A percentile compares a stretch with the other conserved stretches of the same genome.
Evolutionary conservation across 1,139 yeast species (phyloP).

Genomic region (Candida albicans): DNA sequence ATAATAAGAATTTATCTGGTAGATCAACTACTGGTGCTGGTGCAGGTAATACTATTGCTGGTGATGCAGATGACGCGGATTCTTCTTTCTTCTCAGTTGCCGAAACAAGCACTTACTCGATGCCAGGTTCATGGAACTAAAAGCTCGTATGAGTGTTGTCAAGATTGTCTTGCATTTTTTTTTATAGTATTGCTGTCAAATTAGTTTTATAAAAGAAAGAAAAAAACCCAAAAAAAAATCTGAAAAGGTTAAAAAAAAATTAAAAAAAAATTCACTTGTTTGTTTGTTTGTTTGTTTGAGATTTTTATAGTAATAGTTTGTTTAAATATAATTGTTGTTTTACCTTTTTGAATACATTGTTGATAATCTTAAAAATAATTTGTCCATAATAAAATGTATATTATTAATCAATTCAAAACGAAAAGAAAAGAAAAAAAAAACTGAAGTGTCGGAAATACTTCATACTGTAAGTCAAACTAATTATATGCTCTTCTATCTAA

Average conservation of each 20-base stretch:
- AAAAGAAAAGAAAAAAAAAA: neutral
- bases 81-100: constrained; percentile 6
- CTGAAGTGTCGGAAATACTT: too few relatives aligned
- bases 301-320: too few relatives aligned
- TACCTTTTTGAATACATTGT: too few relatives aligned
- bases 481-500: constrained; percentile 68
- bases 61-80: constrained; percentile 8
- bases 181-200: neutral
- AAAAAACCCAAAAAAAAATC: too few relatives aligned
- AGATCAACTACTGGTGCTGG: neutral
- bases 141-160: neutral
- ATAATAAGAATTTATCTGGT: neutral
- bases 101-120: constrained; percentile 8
- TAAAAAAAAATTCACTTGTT: too few relatives aligned
- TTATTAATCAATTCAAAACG: neutral
- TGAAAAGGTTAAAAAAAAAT: too few relatives aligned
- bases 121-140: constrained; percentile 15
- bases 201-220: neutral
- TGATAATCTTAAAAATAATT: too few relatives aligned
- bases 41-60: neutral
- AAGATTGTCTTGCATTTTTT: neutral
- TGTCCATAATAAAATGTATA: neutral
- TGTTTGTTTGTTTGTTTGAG: too few relatives aligned
- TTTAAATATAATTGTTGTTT: too few relatives aligned
- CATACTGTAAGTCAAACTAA: constrained; percentile 17